Percentiles rank a stretch among this genome's conserved stretches.
phyloP scores from a whole-genome alignment of 2,329 filamentous ascomycete genomes.

The Tolypocladium inflatum region DNA sequence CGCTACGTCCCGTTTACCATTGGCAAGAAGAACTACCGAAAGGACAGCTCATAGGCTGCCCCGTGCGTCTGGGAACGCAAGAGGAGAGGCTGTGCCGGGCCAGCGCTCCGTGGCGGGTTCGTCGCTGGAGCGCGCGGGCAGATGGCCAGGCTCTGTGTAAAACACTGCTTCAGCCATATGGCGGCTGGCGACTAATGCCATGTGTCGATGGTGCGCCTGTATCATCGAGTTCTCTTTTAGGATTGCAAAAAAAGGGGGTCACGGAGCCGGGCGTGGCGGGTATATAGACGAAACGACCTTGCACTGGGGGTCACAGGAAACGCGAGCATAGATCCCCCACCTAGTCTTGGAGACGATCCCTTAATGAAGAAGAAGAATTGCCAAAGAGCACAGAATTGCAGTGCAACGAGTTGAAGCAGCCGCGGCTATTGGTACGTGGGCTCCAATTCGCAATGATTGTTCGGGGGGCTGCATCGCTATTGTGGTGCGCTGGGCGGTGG shows the following conservation, averaged over 20 bases:
- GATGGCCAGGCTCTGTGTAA: neutral
- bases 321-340: neutral
- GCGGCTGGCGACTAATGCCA: neutral
- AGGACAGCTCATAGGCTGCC: constrained; percentile 41
- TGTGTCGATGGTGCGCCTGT: neutral
- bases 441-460: neutral
- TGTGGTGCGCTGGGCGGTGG: neutral
- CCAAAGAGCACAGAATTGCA: neutral
- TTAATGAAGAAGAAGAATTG: constrained; percentile 3
- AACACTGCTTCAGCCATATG: neutral
- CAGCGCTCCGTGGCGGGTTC: too few species aligned
- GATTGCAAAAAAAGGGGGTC: neutral
- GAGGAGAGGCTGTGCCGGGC: neutral
- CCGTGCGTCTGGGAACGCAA: neutral
- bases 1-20: constrained; percentile 92
- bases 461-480: neutral
- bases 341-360: constrained; percentile 2
- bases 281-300: neutral
- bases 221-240: neutral
- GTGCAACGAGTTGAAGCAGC: neutral
- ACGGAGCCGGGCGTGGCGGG: neutral
- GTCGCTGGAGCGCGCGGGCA: neutral
- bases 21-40: constrained; percentile 75
- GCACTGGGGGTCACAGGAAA: neutral
- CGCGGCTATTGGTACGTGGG: neutral